Evolutionary conservation across 441 rosid species (phyloP), one percentile per base, ranked within the genome.

Genomic region (Syzygium syzygioides): DNA sequence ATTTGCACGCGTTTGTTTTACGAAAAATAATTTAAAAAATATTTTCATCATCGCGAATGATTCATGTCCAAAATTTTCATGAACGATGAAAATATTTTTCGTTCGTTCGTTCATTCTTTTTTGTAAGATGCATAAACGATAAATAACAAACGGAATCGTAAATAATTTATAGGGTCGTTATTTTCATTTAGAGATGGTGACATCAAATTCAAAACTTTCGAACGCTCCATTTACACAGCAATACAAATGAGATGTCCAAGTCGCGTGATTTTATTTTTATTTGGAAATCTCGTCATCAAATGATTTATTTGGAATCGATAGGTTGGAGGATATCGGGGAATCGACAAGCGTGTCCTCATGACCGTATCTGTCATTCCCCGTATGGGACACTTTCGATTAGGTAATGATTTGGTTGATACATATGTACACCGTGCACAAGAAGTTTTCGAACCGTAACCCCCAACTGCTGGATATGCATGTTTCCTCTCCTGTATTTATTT

Each of bases 271-370:
- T 3, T 0, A 12, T 13, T 41, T 45, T 37, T 0, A 71, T 5
- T 37, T 23, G 52, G 41, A 25, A 76, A 41, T 76, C n/a, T 76
- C 17, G 5, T 6, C 3, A 1, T 76, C 0, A 23, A 7, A 76
- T 20, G 10, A 76, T 1, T 5, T 37, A 20, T 20, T 37, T 25
- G 23, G 17, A 5, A 14, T 7, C 18, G 4, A 60, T 60, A 60
- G 9, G 9, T 60, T 28, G 18, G 4, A 14, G 32, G 32, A 60
- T 28, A 60, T 4, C 4, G 9, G 32, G 6, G 32, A 37, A 1
- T 14, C 2, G 17, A 41, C 12, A 7, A 41, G 3, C 52, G 2
- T 41, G 12, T 37, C 2, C 48, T 76, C 14, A 0, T 0, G 71
- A 64, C 37, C 3, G 14, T 15, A 62, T 62, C 19, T 64, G n/a